These are phyloP conservation scores for Tephrocybe sp. DNA, from an alignment of 768 basidiomycete genomes.

Conservation along the genomic window DNA sequence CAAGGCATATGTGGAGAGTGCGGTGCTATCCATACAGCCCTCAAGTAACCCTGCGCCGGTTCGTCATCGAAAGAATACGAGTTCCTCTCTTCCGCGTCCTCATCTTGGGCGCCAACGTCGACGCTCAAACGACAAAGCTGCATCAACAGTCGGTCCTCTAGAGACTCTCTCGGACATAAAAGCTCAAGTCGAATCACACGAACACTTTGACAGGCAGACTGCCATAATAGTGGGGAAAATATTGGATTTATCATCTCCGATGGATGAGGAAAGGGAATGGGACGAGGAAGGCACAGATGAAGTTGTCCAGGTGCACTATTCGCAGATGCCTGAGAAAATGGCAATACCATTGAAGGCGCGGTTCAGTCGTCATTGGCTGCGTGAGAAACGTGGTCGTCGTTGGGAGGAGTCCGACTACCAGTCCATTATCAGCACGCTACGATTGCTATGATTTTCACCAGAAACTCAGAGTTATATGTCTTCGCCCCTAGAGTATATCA, in stretches of 20 bases:
- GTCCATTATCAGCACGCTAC: slow-evolving; percentile 32
- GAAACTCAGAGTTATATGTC: too few relatives aligned
- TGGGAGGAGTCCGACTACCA: slow-evolving; percentile 36
- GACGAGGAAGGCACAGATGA: slow-evolving; percentile 12
- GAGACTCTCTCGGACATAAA: too few relatives aligned
- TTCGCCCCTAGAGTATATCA: too few relatives aligned
- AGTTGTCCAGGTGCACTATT: too few relatives aligned
- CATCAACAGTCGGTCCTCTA: too few relatives aligned
- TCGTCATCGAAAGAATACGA: background rate
- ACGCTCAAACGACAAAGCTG: background rate
- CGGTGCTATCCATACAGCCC: too few relatives aligned
- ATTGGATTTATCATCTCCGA: slow-evolving; percentile 3
- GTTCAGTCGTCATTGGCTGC: slow-evolving; percentile 33
- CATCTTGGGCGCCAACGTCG: background rate
- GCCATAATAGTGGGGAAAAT: slow-evolving; percentile 9
- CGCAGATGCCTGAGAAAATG: slow-evolving; percentile 12
- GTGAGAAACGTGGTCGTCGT: slow-evolving; percentile 37
- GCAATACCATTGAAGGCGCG: slow-evolving; percentile 32
- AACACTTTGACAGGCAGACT: too few relatives aligned
- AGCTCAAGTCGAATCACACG: background rate
- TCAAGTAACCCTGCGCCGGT: background rate
- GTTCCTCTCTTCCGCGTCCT: background rate
- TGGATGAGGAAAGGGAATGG: slow-evolving; percentile 2
- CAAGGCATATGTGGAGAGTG: too few relatives aligned
- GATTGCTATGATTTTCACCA: slow-evolving; percentile 27